These are phyloP conservation scores for Trypanosoma conorhini DNA, from an alignment of 208 protist genomes.

Conservation along the genomic window DNA sequence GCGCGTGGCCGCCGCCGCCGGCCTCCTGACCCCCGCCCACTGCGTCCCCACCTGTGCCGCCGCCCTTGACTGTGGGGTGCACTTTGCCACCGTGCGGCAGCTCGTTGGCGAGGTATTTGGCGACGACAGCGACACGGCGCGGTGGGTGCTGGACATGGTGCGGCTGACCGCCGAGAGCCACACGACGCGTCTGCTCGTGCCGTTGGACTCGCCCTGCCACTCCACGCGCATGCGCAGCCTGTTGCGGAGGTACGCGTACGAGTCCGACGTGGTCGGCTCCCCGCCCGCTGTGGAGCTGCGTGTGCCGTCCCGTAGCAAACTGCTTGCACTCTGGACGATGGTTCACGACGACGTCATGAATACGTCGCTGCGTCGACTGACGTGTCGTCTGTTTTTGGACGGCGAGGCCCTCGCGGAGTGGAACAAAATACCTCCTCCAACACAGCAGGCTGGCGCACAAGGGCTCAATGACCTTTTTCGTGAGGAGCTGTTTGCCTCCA, in stretches of 20 bases:
- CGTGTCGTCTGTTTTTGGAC: constrained; percentile 43
- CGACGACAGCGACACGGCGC: constrained; percentile 13
- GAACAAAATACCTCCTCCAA: constrained; percentile 3
- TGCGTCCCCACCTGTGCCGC: constrained; percentile 46
- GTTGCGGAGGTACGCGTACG: constrained; percentile 6
- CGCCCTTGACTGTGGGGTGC: constrained; percentile 52
- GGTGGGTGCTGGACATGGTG: constrained; percentile 52
- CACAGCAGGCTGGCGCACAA: not conserved
- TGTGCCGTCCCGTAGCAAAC: constrained; percentile 49
- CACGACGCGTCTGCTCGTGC: constrained; percentile 8
- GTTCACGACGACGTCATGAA: constrained; percentile 33
- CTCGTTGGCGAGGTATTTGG: constrained; percentile 34
- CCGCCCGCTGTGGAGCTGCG: constrained; percentile 22
- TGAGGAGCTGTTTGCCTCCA: constrained; percentile 54
- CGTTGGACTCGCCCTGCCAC: constrained; percentile 2
- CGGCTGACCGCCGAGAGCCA: constrained; percentile 32
- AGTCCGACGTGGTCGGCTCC: not conserved
- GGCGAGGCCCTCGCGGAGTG: constrained; percentile 8
- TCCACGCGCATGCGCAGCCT: constrained; percentile 3
- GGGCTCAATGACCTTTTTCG: constrained; percentile 31
- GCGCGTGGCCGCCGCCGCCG: constrained; percentile 18
- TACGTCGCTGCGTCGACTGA: constrained; percentile 35
- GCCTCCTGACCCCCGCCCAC: constrained; percentile 38
- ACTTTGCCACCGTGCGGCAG: constrained; percentile 55
- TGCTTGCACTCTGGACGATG: constrained; percentile 59